A percentile compares a stretch with the other conserved stretches of the same genome.
Evolutionary conservation across 129 eudicot genomes (phyloP).

Genomic region (Pseudognaphalium luteoalbum): DNA sequence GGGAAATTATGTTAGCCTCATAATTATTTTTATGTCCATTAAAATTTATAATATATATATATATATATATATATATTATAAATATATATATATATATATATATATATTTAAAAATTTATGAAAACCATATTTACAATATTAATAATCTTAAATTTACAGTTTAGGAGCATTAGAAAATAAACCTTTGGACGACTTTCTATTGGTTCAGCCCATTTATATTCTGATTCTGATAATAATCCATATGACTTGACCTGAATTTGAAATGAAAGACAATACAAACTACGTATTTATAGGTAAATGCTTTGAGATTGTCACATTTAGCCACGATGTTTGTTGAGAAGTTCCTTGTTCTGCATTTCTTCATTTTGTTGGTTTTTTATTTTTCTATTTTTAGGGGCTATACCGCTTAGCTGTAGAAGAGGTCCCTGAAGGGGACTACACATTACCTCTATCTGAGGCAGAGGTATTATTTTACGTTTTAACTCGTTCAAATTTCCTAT

Average conservation of each 20-base stretch:
- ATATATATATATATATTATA: too few species aligned
- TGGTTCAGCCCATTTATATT: neutral
- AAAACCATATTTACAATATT: neutral
- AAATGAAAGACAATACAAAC: neutral
- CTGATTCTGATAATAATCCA: neutral
- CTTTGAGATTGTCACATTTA: neutral
- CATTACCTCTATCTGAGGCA: constrained; percentile 87
- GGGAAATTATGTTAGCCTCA: neutral
- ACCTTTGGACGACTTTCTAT: constrained; percentile 1
- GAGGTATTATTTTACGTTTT: constrained; percentile 55
- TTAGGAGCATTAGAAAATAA: constrained; percentile 9
- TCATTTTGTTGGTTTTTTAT: constrained; percentile 8
- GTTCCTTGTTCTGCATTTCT: neutral
- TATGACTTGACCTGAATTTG: neutral
- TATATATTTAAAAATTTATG: neutral
- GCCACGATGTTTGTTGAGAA: neutral
- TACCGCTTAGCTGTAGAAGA: constrained; percentile 95
- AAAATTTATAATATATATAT: neutral
- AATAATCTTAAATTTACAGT: neutral
- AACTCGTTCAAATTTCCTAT: neutral
- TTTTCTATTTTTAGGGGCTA: constrained; percentile 55
- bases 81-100: too few species aligned
- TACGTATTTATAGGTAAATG: neutral
- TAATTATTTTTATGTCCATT: neutral
- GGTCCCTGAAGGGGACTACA: constrained; percentile 93